Evolutionary conservation across 805 yeast species (phyloP), one percentile per base, ranked within the genome.

Genomic region (Myxozyma geophila): DNA sequence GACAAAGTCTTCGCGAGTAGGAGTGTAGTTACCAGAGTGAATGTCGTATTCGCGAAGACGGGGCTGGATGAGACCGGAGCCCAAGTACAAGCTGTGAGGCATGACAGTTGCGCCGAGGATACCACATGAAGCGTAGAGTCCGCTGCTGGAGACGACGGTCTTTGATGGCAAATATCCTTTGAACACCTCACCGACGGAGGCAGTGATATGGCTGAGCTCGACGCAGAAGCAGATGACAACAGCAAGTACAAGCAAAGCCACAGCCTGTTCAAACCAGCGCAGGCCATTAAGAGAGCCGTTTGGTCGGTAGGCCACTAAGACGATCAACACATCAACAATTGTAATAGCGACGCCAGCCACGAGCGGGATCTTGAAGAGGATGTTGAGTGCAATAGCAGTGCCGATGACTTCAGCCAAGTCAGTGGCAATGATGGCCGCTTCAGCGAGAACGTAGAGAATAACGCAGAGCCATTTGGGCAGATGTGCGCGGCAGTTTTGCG

Each of bases 381-480:
- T 90, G 70, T 95, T 91, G 63, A 93, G 81, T 0, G 98, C 88
- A 62, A 93, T 91, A 2, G 98, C 98, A 2, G 97, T 90, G n/a
- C 99, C 99, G 33, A 95, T 93, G 40, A 93, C 96, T 74, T 93
- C 98, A 0, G 99, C 98, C 68, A 95, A 82, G 77, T 93, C 99
- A 0, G 98, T 93, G 1, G 98, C 97, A 48, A 93, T 86, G 62
- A 93, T 93, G 19, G 98, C 96, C n/a, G 88, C 77, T 72, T 93
- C 98, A 0, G 98, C 96, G 65, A 92, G 81, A 2, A 87, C 74
- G 74, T 93, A 92, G 21, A 92, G 76, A 37, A 82, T 72, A 49
- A 74, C 59, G 43, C 76, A 67, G 39, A 89, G 71, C 64, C 81
- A 81, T 58, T 76, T 79, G 1, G 92, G 87, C 46, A 92, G 77